Base-by-base conservation (phyloP, 2,329 filamentous ascomycete genomes). In the Cercospora sojina region DNA sequence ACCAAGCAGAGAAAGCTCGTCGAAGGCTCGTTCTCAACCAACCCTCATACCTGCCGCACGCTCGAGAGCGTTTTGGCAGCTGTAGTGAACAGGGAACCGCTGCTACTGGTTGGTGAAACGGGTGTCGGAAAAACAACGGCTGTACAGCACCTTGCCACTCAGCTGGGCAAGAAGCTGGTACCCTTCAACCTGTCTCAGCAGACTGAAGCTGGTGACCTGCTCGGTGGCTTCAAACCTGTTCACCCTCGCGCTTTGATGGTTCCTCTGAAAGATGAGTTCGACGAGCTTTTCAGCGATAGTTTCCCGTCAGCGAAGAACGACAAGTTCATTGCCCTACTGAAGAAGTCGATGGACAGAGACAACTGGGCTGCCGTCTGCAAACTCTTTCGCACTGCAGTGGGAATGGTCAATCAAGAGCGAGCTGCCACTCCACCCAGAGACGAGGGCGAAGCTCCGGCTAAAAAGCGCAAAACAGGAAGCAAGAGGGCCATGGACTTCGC, bases 41-140 rank as follows among this genome's bases (percentile, higher is more conserved):
- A 95, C 20, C 89, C 87, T 23, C 91, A 96, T 70, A 94, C 94
- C 0, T 87, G 92, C 70, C 87, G 90, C 68, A 83, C 97, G 12
- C 86, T 99, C 59, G 96, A 99, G 77, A 92, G 96, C 76, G 91
- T 98, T 64, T 88, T 91, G 1, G 89, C 92, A 41, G 90, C 93
- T 1, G 87, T 97, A 5, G 88, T 90, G 68, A 87, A 93, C 73
- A 86, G 87, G n/a, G 95, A 99, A 75, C 93, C 96, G 3, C 87
- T 97, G 1, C 82, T 99, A 18, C 87, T 99, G 29, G 95, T 99
- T n/a, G 95, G 95, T 76, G 95, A 99, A 81, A 99, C 95, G 7
- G 95, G 95, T 82, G 97, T 97, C 59, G 95, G 95, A 74, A 99
- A 99, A 80, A 99, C 95, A 0, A 97, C 95, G 0, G 91, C 95